A percentile compares a stretch with the other conserved stretches of the same genome.
Evolutionary conservation across 1,284 basidiomycete genomes (phyloP).

Genomic region (Cryptococcus sp.): DNA sequence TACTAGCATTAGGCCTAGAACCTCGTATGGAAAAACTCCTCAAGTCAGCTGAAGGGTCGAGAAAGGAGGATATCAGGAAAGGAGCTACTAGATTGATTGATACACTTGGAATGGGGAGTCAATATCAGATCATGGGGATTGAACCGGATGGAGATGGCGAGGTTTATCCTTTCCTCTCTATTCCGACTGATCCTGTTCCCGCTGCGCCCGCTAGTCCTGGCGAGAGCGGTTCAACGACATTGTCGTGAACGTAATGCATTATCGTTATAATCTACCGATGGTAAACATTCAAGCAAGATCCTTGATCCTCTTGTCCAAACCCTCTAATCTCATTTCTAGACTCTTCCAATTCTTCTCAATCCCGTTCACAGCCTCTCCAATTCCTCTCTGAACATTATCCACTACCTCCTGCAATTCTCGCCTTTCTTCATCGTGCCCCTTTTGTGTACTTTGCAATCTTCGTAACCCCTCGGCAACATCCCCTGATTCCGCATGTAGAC

Average conservation of each 20-base stretch:
- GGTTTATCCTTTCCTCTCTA: slow-evolving; percentile 45
- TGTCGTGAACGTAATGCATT: not conserved
- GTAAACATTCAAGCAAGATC: not conserved
- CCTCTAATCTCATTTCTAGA: slow-evolving; percentile 56
- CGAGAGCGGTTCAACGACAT: no score
- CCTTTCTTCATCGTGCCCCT: slow-evolving; percentile 59
- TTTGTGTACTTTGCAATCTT: slow-evolving; percentile 68
- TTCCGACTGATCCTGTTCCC: no score
- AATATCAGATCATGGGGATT: slow-evolving; percentile 56
- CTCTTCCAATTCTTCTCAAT: slow-evolving; percentile 65
- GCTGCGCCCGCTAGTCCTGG: no score
- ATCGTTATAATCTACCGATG: not conserved
- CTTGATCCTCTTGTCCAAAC: slow-evolving; percentile 51
- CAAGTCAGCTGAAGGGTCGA: slow-evolving; percentile 52
- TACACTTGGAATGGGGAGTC: slow-evolving; percentile 54
- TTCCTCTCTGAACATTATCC: slow-evolving; percentile 64
- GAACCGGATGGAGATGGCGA: slow-evolving; percentile 22
- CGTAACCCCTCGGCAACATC: slow-evolving; percentile 60
- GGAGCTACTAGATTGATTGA: slow-evolving; percentile 55
- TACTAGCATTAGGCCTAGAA: slow-evolving; percentile 64
- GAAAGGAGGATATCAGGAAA: slow-evolving; percentile 49
- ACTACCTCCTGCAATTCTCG: slow-evolving; percentile 67
- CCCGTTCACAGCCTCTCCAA: slow-evolving; percentile 64
- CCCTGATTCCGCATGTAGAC: slow-evolving; percentile 75
- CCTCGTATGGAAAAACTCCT: slow-evolving; percentile 59